Conservation (phyloP, 345 rosid genomes). For the Raphanus sativus region DNA sequence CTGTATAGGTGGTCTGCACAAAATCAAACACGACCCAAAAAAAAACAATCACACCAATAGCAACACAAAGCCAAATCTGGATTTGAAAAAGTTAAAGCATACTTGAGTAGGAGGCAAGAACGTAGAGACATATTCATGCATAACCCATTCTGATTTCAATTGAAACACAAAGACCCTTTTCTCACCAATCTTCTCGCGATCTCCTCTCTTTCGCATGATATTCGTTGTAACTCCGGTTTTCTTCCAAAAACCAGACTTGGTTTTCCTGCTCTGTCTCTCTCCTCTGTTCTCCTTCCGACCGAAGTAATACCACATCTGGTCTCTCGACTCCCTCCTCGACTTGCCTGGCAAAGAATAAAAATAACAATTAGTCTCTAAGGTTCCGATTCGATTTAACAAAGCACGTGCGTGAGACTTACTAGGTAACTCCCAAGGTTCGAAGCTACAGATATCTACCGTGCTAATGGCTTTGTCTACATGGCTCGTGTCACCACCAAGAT, state of each 20-base stretch:
- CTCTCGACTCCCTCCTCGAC: slow-evolving; percentile 12
- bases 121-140: slow-evolving; percentile 36
- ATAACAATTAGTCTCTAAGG: background rate
- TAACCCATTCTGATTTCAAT: slow-evolving; percentile 30
- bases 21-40: background rate
- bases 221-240: slow-evolving; percentile 28
- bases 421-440: slow-evolving; percentile 55
- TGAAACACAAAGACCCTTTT: slow-evolving; percentile 52
- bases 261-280: background rate
- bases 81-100: background rate
- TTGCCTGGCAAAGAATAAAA: background rate
- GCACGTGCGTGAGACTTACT: slow-evolving; percentile 18
- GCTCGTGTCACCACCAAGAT: slow-evolving; percentile 5
- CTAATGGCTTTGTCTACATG: slow-evolving; percentile 23
- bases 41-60: background rate
- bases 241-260: slow-evolving; percentile 22
- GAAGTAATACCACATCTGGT: slow-evolving; percentile 22
- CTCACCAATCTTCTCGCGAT: slow-evolving; percentile 33
- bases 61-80: background rate
- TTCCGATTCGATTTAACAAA: background rate
- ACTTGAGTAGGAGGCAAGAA: slow-evolving; percentile 8
- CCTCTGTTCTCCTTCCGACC: slow-evolving; percentile 16
- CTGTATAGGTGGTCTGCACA: slow-evolving; percentile 19
- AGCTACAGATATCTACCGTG: slow-evolving; percentile 41
- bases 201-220: slow-evolving; percentile 8